Percentiles rank a stretch among this genome's conserved stretches.
Evolutionary conservation across 164 flowering plant species (phyloP).

Genomic region (Santalum album): DNA sequence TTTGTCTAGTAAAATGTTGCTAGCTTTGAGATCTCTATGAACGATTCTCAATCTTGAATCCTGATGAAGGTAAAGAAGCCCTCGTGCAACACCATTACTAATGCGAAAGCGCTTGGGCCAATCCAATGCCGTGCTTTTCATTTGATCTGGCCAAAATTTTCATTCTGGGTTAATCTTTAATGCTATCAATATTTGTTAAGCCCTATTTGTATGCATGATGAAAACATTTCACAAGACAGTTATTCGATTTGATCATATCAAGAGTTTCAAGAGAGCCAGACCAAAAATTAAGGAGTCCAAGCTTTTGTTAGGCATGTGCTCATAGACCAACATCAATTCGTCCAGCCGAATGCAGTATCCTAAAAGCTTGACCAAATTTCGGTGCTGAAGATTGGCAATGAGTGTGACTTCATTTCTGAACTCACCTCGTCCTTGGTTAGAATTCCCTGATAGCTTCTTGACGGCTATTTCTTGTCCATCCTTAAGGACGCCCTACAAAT

Average conservation of each 20-base stretch:
- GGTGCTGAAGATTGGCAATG: no score
- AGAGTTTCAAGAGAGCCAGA: neutral
- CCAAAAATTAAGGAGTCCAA: neutral
- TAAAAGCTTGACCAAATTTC: neutral
- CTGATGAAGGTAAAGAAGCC: neutral
- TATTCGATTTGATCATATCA: no score
- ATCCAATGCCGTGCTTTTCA: neutral
- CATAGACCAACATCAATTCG: neutral
- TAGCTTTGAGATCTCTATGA: neutral
- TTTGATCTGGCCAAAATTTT: conserved; percentile 2
- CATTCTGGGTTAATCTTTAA: no score
- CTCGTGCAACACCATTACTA: neutral
- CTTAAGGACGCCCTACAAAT: no score
- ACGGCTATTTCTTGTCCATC: no score
- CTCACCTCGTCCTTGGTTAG: no score
- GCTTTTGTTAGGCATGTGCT: neutral
- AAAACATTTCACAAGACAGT: no score
- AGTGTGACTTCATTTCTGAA: no score
- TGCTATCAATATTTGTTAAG: no score
- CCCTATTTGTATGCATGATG: no score
- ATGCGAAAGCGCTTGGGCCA: neutral
- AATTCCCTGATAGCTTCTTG: no score
- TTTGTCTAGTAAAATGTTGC: neutral
- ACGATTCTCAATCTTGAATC: neutral
- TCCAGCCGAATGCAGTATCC: neutral